Conservation (phyloP, 306 rosid species). For the Abrus pulchellus region DNA sequence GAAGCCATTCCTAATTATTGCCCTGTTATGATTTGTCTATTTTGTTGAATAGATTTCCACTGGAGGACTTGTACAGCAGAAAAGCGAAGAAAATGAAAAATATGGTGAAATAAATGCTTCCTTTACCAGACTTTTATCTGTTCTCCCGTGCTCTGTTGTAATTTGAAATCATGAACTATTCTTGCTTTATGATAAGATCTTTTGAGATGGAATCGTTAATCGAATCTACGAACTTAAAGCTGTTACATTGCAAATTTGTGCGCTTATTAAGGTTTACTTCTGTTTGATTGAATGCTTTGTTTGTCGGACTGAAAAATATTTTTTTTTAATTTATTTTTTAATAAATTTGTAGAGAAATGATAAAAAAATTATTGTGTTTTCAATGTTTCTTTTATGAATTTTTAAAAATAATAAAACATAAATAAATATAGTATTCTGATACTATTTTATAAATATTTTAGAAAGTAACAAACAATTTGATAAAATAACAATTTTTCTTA, state of each 20-base stretch:
- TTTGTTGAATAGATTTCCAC: slow-evolving; percentile 3
- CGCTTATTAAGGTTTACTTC: neutral
- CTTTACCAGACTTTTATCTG: neutral
- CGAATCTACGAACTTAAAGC: neutral
- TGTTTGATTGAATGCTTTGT: too few relatives aligned
- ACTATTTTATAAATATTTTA: too few relatives aligned
- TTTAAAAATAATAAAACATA: too few relatives aligned
- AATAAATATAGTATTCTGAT: too few relatives aligned
- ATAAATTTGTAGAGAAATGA: too few relatives aligned
- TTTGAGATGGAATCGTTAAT: neutral
- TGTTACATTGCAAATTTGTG: neutral
- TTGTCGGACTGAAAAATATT: too few relatives aligned
- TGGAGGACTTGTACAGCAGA: slow-evolving; percentile 11
- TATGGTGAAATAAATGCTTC: slow-evolving; percentile 39
- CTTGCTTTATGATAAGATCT: neutral
- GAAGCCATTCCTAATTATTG: neutral
- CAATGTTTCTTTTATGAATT: too few relatives aligned
- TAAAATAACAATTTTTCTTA: too few relatives aligned
- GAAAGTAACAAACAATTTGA: too few relatives aligned
- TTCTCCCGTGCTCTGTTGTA: slow-evolving; percentile 34
- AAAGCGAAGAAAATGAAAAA: slow-evolving; percentile 10
- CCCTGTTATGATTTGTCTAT: neutral
- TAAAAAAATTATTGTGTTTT: too few relatives aligned
- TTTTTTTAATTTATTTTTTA: too few relatives aligned
- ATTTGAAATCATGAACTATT: neutral